Evolutionary conservation across 1,139 yeast species (phyloP).

Genomic region (Kazachstania sp.): DNA sequence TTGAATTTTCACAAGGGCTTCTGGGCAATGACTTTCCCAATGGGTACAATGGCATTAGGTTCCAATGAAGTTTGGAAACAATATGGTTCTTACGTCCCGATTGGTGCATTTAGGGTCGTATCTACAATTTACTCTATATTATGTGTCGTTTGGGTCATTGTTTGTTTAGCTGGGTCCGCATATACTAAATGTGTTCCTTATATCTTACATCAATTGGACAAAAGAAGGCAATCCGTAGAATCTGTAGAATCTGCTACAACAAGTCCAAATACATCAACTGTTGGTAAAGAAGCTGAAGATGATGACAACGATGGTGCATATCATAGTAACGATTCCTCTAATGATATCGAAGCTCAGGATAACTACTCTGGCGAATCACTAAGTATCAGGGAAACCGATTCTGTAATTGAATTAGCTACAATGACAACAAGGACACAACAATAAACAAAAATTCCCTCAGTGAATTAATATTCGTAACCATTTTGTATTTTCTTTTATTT

Average conservation of each 20-base stretch:
- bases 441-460: background rate
- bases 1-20: conserved; percentile 50
- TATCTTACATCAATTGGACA: background rate
- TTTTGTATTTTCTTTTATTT: too few relatives aligned
- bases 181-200: background rate
- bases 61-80: conserved; percentile 44
- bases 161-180: conserved; percentile 16
- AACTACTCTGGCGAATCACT: background rate
- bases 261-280: background rate
- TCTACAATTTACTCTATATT: conserved; percentile 51
- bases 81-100: conserved; percentile 28
- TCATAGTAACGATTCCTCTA: background rate
- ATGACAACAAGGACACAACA: background rate
- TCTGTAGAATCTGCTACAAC: background rate
- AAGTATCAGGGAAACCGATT: background rate
- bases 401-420: conserved; percentile 3
- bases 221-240: background rate
- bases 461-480: too few relatives aligned
- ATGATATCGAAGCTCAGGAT: background rate
- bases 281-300: background rate
- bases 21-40: conserved; percentile 88
- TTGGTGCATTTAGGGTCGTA: conserved; percentile 46
- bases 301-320: background rate
- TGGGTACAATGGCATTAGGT: conserved; percentile 73
- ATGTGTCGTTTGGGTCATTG: conserved; percentile 20